These are phyloP conservation scores for Seiridium unicorne DNA, from an alignment of 2,329 filamentous ascomycete species.

Conservation along the genomic window DNA sequence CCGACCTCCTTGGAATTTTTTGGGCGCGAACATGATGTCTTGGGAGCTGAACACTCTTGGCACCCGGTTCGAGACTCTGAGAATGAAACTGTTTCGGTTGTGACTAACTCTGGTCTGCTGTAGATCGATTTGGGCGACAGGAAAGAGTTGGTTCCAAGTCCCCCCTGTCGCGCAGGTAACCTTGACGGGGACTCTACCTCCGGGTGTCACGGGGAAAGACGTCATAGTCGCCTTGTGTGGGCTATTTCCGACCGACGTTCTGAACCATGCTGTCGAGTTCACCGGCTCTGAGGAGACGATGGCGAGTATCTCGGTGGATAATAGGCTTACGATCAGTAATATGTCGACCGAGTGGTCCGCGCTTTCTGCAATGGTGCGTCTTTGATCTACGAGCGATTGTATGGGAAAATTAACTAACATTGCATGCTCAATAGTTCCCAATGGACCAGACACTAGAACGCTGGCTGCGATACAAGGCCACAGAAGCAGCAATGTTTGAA, in stretches of 20 bases:
- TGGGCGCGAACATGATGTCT: no score
- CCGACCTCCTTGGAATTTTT: no score
- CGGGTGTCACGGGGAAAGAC: slow-evolving; percentile 88
- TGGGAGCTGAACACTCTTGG: no score
- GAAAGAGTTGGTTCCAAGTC: slow-evolving; percentile 83
- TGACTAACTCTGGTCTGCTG: no score
- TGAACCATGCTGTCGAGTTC: slow-evolving; percentile 92
- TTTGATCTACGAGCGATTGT: slow-evolving; percentile 19
- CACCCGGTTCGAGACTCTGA: no score
- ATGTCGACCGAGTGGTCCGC: slow-evolving; percentile 85
- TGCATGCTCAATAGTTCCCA: slow-evolving; percentile 55
- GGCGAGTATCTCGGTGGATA: slow-evolving; percentile 49
- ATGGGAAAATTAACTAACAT: slow-evolving; percentile 3
- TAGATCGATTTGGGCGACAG: slow-evolving; percentile 71
- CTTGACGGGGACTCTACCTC: slow-evolving; percentile 71
- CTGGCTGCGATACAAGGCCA: slow-evolving; percentile 79
- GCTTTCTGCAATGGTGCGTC: slow-evolving; percentile 30
- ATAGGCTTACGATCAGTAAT: slow-evolving; percentile 71
- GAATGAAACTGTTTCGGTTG: no score
- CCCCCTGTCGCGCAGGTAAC: slow-evolving; percentile 81
- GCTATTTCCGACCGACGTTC: slow-evolving; percentile 83
- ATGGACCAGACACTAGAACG: slow-evolving; percentile 69
- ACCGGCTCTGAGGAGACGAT: slow-evolving; percentile 72
- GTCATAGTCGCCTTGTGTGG: slow-evolving; percentile 88
- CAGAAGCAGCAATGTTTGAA: slow-evolving; percentile 62